A percentile compares a stretch with the other conserved stretches of the same genome.
Conservation (phyloP, 352 stramenopile species). For the Pythium phragmiticola region DNA sequence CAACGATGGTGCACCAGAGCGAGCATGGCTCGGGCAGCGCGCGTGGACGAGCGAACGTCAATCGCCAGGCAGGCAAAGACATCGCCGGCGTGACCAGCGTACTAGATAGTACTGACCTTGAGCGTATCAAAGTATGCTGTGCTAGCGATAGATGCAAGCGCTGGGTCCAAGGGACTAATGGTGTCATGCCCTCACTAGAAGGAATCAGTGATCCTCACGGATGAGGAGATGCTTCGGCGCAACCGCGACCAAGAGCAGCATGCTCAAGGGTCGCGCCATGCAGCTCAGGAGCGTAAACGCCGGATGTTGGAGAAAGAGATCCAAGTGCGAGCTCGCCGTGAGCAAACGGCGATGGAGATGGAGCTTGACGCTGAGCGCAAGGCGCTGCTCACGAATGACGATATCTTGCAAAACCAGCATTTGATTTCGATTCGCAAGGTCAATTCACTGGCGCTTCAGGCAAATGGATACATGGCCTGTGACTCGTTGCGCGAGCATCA, state of each 20-base stretch:
- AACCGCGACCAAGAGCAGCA: conserved; percentile 47
- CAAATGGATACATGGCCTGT: conserved; percentile 62
- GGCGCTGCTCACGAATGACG: conserved; percentile 61
- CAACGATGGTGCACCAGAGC: conserved; percentile 7
- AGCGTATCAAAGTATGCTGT: conserved; percentile 44
- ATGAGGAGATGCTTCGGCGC: conserved; percentile 36
- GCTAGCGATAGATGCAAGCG: not conserved
- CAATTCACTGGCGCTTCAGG: conserved; percentile 63
- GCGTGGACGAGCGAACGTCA: conserved; percentile 35
- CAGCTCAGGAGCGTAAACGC: conserved; percentile 65
- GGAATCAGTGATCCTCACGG: conserved; percentile 57
- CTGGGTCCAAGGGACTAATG: not conserved
- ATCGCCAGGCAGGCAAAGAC: conserved; percentile 54
- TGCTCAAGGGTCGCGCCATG: conserved; percentile 43
- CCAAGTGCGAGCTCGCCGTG: conserved; percentile 54
- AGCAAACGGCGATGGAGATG: conserved; percentile 72
- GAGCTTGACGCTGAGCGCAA: conserved; percentile 66
- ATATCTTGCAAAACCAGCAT: conserved; percentile 57
- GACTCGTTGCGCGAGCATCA: conserved; percentile 51
- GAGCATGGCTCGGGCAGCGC: conserved; percentile 14
- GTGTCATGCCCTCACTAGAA: conserved; percentile 25
- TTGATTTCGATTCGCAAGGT: conserved; percentile 66
- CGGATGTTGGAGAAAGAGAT: conserved; percentile 81
- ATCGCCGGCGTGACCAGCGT: conserved; percentile 50
- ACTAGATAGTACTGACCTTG: conserved; percentile 35